Conservation (phyloP, 106 monocot genomes). For the Dendrobium nobile region DNA sequence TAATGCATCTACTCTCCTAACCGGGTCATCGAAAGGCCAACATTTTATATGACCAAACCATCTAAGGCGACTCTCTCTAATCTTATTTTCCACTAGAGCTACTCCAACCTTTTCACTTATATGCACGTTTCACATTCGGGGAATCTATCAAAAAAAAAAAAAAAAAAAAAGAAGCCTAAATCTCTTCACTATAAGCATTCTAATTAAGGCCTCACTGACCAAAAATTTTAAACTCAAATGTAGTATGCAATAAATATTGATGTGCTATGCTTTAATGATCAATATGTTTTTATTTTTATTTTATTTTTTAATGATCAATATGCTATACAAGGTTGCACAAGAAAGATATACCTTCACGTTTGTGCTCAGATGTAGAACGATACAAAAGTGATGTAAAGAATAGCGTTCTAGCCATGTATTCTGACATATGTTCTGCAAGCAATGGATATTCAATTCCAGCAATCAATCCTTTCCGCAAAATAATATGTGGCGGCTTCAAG, state of each 20-base stretch:
- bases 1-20: too few relatives aligned
- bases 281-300: too few relatives aligned
- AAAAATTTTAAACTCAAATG: background rate
- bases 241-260: background rate
- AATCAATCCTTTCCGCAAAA: slow-evolving; percentile 91
- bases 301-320: background rate
- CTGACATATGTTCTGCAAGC: slow-evolving; percentile 85
- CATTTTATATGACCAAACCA: too few relatives aligned
- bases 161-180: background rate
- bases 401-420: slow-evolving; percentile 86
- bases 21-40: too few relatives aligned
- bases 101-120: too few relatives aligned
- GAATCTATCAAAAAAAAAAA: background rate
- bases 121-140: background rate
- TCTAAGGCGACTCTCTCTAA: too few relatives aligned
- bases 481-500: slow-evolving; percentile 90
- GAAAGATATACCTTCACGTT: slow-evolving; percentile 41
- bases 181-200: background rate
- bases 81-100: too few relatives aligned
- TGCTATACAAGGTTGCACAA: background rate
- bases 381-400: slow-evolving; percentile 92
- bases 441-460: slow-evolving; percentile 88
- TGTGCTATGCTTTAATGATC: background rate
- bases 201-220: background rate
- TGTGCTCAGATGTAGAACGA: slow-evolving; percentile 58